These are phyloP conservation scores for Pyrus communis DNA, from an alignment of 306 rosid genomes.

Conservation along the genomic window DNA sequence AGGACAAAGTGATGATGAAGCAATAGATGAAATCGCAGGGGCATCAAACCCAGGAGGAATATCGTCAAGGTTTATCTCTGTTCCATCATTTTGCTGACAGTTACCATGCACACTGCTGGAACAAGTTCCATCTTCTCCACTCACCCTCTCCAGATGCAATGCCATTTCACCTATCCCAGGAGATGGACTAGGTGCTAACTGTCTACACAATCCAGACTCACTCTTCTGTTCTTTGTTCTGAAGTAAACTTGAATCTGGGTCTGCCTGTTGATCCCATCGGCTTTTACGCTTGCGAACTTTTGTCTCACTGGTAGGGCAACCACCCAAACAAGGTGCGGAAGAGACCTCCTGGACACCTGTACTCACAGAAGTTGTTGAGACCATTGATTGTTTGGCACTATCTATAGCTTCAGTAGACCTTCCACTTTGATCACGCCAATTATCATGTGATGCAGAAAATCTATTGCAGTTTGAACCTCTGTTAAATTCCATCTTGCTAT, in stretches of 20 bases:
- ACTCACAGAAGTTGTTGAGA: constrained; percentile 31
- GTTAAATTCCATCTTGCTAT: constrained; percentile 47
- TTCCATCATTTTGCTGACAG: constrained; percentile 32
- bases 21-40: constrained; percentile 24
- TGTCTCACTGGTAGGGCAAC: constrained; percentile 25
- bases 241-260: constrained; percentile 24
- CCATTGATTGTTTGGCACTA: constrained; percentile 38
- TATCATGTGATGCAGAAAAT: constrained; percentile 34
- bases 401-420: constrained; percentile 58
- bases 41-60: constrained; percentile 79
- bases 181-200: constrained; percentile 17
- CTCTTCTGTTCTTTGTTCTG: constrained; percentile 37
- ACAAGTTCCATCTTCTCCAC: constrained; percentile 6
- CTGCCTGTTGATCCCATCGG: constrained; percentile 98
- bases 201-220: constrained; percentile 15
- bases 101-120: constrained; percentile 9
- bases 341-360: constrained; percentile 39
- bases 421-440: constrained; percentile 55
- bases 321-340: constrained; percentile 35
- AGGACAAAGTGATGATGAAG: constrained; percentile 24
- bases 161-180: constrained; percentile 8
- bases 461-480: constrained; percentile 52
- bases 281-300: constrained; percentile 84
- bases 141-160: not conserved
- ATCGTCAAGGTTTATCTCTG: constrained; percentile 50